phyloP scores from a whole-genome alignment of 2,329 filamentous ascomycete genomes.

The Diaporthe batatas region DNA sequence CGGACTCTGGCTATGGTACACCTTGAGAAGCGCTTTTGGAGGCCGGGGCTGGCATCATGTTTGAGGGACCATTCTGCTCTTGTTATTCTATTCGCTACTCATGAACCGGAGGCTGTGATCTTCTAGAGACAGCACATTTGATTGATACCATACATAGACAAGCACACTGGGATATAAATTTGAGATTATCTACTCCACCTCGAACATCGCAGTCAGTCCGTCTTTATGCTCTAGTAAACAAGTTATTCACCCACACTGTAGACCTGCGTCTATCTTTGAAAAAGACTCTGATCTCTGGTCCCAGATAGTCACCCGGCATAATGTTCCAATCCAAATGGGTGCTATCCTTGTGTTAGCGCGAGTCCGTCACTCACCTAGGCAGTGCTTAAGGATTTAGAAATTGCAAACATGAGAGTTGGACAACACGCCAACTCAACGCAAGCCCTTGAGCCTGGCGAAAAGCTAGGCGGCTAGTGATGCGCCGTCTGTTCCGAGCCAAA shows the following conservation, averaged over 20 bases:
- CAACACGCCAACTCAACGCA: neutral
- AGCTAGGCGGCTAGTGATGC: neutral
- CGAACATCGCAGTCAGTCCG: neutral
- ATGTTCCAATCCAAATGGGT: too few relatives aligned
- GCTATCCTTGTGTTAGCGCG: neutral
- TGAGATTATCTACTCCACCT: neutral
- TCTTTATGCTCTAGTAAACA: neutral
- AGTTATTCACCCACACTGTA: too few relatives aligned
- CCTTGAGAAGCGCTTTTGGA: slow-evolving; percentile 27
- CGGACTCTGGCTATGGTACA: slow-evolving; percentile 47
- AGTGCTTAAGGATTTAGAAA: neutral
- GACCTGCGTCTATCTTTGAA: too few relatives aligned
- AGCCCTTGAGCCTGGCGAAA: neutral
- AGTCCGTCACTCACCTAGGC: neutral
- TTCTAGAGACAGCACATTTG: neutral
- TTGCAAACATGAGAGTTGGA: neutral
- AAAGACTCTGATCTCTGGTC: too few relatives aligned
- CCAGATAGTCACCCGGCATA: too few relatives aligned
- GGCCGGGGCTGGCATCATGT: neutral
- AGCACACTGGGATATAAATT: neutral
- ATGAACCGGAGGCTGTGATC: too few relatives aligned
- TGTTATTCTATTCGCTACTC: neutral
- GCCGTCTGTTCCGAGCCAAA: neutral
- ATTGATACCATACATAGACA: slow-evolving; percentile 21
- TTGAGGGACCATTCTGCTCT: neutral